Conservation (phyloP, 306 rosid genomes). For the Quercus dentata region DNA sequence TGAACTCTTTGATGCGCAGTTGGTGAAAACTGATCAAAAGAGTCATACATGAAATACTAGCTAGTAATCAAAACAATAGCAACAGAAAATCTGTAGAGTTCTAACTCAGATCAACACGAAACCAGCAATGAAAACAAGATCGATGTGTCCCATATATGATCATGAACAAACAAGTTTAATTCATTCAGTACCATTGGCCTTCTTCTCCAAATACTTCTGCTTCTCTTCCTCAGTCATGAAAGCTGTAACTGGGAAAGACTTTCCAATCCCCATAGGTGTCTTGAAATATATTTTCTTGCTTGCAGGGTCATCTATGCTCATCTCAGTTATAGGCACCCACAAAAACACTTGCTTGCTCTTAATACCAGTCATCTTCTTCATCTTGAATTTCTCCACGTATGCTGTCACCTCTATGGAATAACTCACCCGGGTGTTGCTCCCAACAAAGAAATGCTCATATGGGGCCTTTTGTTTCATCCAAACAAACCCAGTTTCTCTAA, state of each 20-base stretch:
- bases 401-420: slow-evolving; percentile 72
- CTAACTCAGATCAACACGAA: no score
- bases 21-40: no score
- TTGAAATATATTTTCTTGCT: slow-evolving; percentile 47
- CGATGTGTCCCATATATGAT: no score
- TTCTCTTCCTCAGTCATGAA: slow-evolving; percentile 66
- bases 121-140: no score
- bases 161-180: background rate
- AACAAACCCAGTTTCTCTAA: slow-evolving; percentile 69
- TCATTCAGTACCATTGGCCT: slow-evolving; percentile 1
- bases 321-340: slow-evolving; percentile 74
- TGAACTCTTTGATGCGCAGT: no score
- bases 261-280: slow-evolving; percentile 76
- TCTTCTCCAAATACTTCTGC: slow-evolving; percentile 35
- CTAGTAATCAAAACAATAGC: no score
- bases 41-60: no score
- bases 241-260: slow-evolving; percentile 54
- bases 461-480: slow-evolving; percentile 80
- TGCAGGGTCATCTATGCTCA: slow-evolving; percentile 54
- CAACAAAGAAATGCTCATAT: slow-evolving; percentile 60
- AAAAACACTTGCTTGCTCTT: slow-evolving; percentile 70
- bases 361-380: slow-evolving; percentile 81
- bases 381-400: slow-evolving; percentile 64
- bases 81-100: no score
- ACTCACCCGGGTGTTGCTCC: slow-evolving; percentile 46